Evolutionary conservation across 108 stramenopile species (phyloP), one percentile per base, ranked within the genome.

Genomic region (Nannochloropsis oceanica): DNA sequence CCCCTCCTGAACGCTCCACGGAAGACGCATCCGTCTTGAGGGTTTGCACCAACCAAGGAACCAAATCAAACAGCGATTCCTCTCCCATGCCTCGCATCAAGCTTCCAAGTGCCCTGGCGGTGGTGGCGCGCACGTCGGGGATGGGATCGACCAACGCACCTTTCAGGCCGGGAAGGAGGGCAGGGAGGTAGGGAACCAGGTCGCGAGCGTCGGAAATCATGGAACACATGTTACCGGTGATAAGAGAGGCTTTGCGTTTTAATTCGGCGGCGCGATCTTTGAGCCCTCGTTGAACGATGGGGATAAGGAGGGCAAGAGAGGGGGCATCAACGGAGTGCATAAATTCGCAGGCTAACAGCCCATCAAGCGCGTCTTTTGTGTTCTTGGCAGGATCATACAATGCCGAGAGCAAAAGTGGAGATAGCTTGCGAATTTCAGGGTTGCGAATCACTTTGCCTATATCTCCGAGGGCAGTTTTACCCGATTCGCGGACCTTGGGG

Each of bases 291-390:
- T 94, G 91, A 44, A 99, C 93, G 34, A 99, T 92, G n/a, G 99
- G 99, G 43, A 99, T 96, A 88, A 98, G 93, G 92, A 99, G 94
- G 84, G 99, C 99, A 86, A 99, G 95, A 12, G 98, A 97, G 9
- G 99, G 94, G 22, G 95, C 95, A 83, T 99, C 99, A 81, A 99
- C 97, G 44, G 94, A 92, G 91, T 99, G 99, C 85, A 98, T 96
- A 89, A 99, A 99, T 89, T 91, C 91, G 87, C 88, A 89, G 42
- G 89, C 87, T 34, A 91, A 84, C 89, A 91, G 81, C 42, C 84
- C 81, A 43, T 90, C 90, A 43, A 91, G 84, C 26, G 91, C 91
- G 11, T 83, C 89, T 27, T 86, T 79, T 7, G 85, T 90, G 22
- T 88, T 91, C 59, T 86, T 90, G 20, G 95, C 92, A 44, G 99